phyloP scores from a whole-genome alignment of 2,329 filamentous ascomycete genomes.

The Aspergillus brunneoviolaceus region DNA sequence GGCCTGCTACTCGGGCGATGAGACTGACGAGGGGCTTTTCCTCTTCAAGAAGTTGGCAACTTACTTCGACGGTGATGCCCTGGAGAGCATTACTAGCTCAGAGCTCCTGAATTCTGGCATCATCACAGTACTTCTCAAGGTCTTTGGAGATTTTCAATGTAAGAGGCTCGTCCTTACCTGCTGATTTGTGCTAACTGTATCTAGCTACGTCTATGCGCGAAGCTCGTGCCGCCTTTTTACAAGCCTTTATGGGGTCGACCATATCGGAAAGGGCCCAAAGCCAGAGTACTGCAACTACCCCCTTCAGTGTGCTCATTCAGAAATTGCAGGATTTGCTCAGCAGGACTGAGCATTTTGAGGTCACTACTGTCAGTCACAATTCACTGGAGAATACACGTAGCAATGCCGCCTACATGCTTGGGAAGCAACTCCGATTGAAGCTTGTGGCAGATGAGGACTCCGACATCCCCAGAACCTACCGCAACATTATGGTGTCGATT shows the following conservation, averaged over 20 bases:
- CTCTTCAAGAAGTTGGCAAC: constrained; percentile 75
- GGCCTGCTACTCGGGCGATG: constrained; percentile 59
- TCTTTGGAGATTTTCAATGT: constrained; percentile 71
- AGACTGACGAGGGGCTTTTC: constrained; percentile 53
- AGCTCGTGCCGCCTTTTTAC: constrained; percentile 79
- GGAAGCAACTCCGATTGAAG: constrained; percentile 88
- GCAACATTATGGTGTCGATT: constrained; percentile 97
- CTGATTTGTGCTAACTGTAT: not conserved
- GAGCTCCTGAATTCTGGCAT: constrained; percentile 89
- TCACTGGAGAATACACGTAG: constrained; percentile 85
- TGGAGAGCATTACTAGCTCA: constrained; percentile 93
- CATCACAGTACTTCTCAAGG: constrained; percentile 76
- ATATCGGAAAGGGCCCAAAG: constrained; percentile 60
- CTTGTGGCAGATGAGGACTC: constrained; percentile 83
- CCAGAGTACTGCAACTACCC: constrained; percentile 69
- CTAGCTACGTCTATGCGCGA: constrained; percentile 38
- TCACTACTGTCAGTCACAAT: constrained; percentile 91
- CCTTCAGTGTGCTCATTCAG: constrained; percentile 86
- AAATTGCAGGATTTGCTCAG: constrained; percentile 96
- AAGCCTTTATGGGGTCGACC: constrained; percentile 83
- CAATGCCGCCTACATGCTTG: constrained; percentile 92
- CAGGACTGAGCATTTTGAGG: constrained; percentile 96
- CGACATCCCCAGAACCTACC: constrained; percentile 81
- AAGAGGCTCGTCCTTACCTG: constrained; percentile 11
- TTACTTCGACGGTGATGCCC: constrained; percentile 83